Base-by-base conservation (phyloP, 495 filamentous ascomycete genomes). In the Penicillium egyptiacum region DNA sequence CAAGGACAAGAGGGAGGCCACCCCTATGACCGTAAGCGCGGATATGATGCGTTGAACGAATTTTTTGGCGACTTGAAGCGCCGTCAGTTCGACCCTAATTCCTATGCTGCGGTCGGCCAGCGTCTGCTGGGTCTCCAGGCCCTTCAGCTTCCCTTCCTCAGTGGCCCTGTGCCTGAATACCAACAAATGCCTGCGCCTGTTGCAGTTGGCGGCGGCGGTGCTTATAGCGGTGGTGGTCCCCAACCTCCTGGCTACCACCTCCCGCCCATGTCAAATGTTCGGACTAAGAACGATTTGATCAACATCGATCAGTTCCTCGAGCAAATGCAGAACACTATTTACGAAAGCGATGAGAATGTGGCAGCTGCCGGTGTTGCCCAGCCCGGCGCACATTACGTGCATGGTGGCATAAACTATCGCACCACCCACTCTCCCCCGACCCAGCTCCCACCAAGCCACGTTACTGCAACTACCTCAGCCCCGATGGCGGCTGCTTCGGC, bases 41-140 rank as follows among this genome's bases (percentile, higher is more conserved):
- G 85, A 17, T 89, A 89, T 53, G 92, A 97, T 55, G 89, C 89
- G 26, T 74, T 98, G 56, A 91, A 96, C 67, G 91, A 95, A 61
- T 95, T 98, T 77, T 96, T 98, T 62, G 87, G 89, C 50, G 91
- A 91, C 67, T 83, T 88, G 56, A 96, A 97, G 77, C 88, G 91
- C 52, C 88, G 90, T 62, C 83, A 88, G 59, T 87, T 99, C 60
- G 91, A 98, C 60, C 87, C 91, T 1, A 82, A 79, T 37, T 94
- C 88, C 10, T 96, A 96, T 66, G 74, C 81, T 40, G 88, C 94
- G 48, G 87, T 96, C 50, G 88, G 88, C 56, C 86, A 89, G 67
- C 85, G 90, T 40, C 79, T 96, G 25, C 79, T 88, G 55, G 84
- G 86, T 37, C 79, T 96, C 10, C 88, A 91, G 66, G 78, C 77